Conservation (phyloP, 805 yeast species). For the Saccharomycopsis sp. region DNA sequence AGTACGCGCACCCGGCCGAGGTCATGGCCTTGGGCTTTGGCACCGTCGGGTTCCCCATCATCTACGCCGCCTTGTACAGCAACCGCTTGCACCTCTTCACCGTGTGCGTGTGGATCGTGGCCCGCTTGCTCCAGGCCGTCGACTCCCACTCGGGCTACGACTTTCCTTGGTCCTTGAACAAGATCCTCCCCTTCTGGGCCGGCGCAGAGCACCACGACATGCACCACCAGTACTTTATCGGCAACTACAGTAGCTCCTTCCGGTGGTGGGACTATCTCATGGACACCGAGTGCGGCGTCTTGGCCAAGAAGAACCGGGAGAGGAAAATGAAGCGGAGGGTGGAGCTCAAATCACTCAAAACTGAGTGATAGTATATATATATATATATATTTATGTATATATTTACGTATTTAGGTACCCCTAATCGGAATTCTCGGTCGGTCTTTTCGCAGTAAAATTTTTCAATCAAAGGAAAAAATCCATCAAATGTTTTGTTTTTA, state of each 20-base stretch:
- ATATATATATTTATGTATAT: too few species aligned
- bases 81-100: slow-evolving; percentile 62
- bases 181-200: slow-evolving; percentile 74
- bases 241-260: slow-evolving; percentile 75
- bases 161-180: slow-evolving; percentile 74
- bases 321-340: slow-evolving; percentile 27
- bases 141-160: slow-evolving; percentile 84
- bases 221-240: slow-evolving; percentile 74
- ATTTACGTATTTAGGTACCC: too few species aligned
- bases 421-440: too few species aligned
- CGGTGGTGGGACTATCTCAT: slow-evolving; percentile 71
- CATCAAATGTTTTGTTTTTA: too few species aligned
- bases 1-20: slow-evolving; percentile 78
- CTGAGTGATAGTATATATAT: too few species aligned
- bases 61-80: slow-evolving; percentile 53
- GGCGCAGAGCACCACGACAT: slow-evolving; percentile 84
- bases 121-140: slow-evolving; percentile 71
- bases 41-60: slow-evolving; percentile 70
- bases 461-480: too few species aligned
- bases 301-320: slow-evolving; percentile 50
- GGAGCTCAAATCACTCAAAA: too few species aligned
- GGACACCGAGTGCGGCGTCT: slow-evolving; percentile 58
- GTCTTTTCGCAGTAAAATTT: too few species aligned
- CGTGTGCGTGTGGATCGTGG: slow-evolving; percentile 59
- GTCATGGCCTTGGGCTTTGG: slow-evolving; percentile 72